Evolutionary conservation across 176 grass and related monocot genomes (phyloP).

Genomic region (Carex littledalei): DNA sequence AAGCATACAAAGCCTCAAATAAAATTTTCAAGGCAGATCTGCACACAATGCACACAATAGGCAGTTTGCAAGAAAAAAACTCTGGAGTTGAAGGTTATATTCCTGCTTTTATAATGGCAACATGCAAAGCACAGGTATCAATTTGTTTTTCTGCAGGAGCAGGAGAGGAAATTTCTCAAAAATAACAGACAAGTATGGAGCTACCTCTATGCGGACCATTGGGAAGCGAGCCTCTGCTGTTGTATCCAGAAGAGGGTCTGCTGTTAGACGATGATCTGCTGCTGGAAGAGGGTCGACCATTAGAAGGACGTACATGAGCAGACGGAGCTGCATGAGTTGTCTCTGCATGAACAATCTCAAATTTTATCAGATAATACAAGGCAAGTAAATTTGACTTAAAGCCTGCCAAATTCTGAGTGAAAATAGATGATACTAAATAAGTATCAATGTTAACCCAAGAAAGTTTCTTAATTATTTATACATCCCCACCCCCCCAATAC

Average conservation of each 20-base stretch:
- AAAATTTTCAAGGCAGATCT: background rate
- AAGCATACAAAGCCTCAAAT: constrained; percentile 2
- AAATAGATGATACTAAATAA: background rate
- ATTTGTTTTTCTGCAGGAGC: background rate
- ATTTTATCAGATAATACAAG: background rate
- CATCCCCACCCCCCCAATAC: background rate
- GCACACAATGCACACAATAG: background rate
- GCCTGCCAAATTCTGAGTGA: background rate
- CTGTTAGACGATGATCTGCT: constrained; percentile 30
- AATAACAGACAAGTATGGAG: background rate
- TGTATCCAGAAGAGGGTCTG: constrained; percentile 57
- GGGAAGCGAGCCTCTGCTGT: constrained; percentile 41
- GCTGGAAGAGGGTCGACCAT: constrained; percentile 40
- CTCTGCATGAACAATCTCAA: constrained; percentile 29
- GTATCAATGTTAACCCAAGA: background rate
- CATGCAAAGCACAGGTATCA: background rate
- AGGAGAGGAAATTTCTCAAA: background rate
- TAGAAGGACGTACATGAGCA: constrained; percentile 27
- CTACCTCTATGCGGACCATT: constrained; percentile 58
- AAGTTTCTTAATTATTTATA: background rate
- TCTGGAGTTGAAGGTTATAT: background rate
- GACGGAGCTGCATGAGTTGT: constrained; percentile 33
- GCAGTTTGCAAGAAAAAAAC: background rate
- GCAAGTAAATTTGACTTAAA: background rate
- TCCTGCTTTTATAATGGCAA: background rate